Conservation (phyloP, 1,284 basidiomycete species). For the Rhodotorula sp. region DNA sequence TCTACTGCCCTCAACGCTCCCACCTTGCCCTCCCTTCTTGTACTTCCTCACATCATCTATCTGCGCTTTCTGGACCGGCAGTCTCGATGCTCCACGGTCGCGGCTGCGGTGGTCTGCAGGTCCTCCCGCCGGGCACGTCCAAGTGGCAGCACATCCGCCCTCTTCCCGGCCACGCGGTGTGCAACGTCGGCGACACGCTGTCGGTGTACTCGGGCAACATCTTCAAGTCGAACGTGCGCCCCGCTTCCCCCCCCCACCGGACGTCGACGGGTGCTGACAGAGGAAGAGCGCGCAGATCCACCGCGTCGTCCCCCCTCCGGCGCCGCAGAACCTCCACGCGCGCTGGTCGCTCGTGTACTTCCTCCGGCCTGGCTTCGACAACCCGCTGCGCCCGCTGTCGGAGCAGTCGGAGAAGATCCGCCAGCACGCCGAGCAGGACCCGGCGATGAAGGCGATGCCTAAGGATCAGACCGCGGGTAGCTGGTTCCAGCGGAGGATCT, state of each 20-base stretch:
- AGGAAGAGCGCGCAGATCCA: constrained; percentile 56
- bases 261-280: not conserved
- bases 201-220: constrained; percentile 51
- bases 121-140: constrained; percentile 41
- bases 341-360: constrained; percentile 42
- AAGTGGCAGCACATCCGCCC: constrained; percentile 46
- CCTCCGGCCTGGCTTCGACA: constrained; percentile 22
- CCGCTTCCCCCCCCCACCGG: not conserved
- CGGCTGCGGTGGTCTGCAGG: constrained; percentile 45
- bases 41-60: not conserved
- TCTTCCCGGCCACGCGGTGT: constrained; percentile 41
- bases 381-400: constrained; percentile 17
- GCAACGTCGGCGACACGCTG: constrained; percentile 46
- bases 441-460: constrained; percentile 26
- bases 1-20: too few relatives aligned
- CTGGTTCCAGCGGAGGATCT: constrained; percentile 37
- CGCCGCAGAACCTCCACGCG: constrained; percentile 25
- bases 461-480: constrained; percentile 27
- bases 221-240: constrained; percentile 19
- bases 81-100: constrained; percentile 43
- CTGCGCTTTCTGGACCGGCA: not conserved
- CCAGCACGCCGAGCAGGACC: constrained; percentile 24
- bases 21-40: not conserved
- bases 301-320: constrained; percentile 53
- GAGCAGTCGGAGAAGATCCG: constrained; percentile 24